Evolutionary conservation across 495 filamentous ascomycete genomes (phyloP).

Genomic region (Penicillium cataractarum): DNA sequence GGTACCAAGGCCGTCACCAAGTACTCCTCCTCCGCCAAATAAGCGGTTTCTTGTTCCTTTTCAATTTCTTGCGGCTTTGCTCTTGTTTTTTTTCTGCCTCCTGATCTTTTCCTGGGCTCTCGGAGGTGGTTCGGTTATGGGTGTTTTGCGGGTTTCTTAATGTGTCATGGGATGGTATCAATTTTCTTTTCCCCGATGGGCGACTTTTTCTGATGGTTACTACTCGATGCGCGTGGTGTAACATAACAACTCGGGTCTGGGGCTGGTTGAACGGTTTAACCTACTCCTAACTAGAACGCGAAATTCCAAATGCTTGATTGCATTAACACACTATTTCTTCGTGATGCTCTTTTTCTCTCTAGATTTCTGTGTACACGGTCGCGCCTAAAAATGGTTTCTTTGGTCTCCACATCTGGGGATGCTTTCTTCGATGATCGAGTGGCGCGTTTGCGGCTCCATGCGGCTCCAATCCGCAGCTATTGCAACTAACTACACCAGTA

Average conservation of each 20-base stretch:
- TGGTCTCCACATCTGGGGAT: not conserved
- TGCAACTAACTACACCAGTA: slow-evolving; percentile 25
- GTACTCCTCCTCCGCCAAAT: slow-evolving; percentile 99
- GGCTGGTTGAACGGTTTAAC: slow-evolving; percentile 41
- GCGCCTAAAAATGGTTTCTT: not conserved
- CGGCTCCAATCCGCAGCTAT: not conserved
- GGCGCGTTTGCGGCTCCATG: not conserved
- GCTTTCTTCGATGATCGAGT: not conserved
- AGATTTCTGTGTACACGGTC: not conserved
- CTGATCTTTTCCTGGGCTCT: slow-evolving; percentile 60
- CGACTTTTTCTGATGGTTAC: slow-evolving; percentile 70
- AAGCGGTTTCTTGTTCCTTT: slow-evolving; percentile 54
- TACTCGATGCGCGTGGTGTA: slow-evolving; percentile 73
- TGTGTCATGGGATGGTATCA: slow-evolving; percentile 88
- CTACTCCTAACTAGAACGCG: slow-evolving; percentile 45
- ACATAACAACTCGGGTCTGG: slow-evolving; percentile 71
- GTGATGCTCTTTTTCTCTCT: slow-evolving; percentile 11
- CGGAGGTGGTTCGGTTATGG: slow-evolving; percentile 63
- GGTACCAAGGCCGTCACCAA: slow-evolving; percentile 99
- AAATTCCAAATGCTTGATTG: slow-evolving; percentile 57
- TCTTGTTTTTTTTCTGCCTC: slow-evolving; percentile 56
- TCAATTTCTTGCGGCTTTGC: slow-evolving; percentile 51
- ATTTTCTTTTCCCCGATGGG: slow-evolving; percentile 61
- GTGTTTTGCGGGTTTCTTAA: slow-evolving; percentile 77
- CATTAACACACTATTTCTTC: slow-evolving; percentile 44